A percentile compares a stretch with the other conserved stretches of the same genome.
Evolutionary conservation across 1,139 yeast genomes (phyloP).

Genomic region (Lodderomyces pseudojiufengensis): DNA sequence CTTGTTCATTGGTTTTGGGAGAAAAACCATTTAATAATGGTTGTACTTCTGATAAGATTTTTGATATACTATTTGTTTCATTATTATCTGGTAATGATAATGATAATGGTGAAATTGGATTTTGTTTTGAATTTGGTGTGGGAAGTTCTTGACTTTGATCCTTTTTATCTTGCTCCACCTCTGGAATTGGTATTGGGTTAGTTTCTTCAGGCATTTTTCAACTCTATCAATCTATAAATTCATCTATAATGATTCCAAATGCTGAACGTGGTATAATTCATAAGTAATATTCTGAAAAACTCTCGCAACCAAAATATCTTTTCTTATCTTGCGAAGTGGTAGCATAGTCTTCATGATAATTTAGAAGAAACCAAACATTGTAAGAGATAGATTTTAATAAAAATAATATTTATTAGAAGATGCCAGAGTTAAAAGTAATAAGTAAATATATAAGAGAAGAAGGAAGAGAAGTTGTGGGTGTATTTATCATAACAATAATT

Average conservation of each 20-base stretch:
- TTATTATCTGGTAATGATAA: constrained; percentile 15
- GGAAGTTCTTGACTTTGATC: neutral
- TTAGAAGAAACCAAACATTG: no score
- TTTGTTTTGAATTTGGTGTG: neutral
- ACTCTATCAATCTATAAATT: no score
- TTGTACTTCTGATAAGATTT: constrained; percentile 5
- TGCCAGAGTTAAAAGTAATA: neutral
- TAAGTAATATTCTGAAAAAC: no score
- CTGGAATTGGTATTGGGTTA: constrained; percentile 10
- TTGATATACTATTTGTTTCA: constrained; percentile 3
- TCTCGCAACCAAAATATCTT: no score
- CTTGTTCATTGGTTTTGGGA: constrained; percentile 69
- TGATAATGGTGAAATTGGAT: constrained; percentile 33
- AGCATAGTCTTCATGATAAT: no score
- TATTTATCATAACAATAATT: no score
- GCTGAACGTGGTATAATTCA: no score
- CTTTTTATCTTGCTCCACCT: constrained; percentile 2
- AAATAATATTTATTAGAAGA: no score
- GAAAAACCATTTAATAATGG: constrained; percentile 60
- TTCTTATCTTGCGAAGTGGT: no score
- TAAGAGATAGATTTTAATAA: no score
- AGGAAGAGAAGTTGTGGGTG: neutral
- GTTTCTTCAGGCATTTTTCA: no score
- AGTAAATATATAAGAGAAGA: neutral
- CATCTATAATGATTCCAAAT: no score